phyloP scores from a whole-genome alignment of 192 early-diverging fungal genomes.

The Backusella liffmaniae region DNA sequence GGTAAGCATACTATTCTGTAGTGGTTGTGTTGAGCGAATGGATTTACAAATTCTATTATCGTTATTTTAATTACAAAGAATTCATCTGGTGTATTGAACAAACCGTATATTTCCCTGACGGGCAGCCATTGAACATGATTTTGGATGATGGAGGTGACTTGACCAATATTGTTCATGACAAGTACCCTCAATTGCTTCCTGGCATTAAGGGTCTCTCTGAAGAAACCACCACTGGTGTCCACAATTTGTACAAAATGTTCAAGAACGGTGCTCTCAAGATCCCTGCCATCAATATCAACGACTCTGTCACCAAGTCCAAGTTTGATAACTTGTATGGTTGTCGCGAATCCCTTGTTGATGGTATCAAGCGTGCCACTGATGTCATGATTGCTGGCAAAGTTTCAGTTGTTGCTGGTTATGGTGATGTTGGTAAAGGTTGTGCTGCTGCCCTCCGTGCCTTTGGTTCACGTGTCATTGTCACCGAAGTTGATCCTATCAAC shows the following conservation, averaged over 20 bases:
- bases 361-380: slow-evolving; percentile 99
- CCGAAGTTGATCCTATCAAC: slow-evolving; percentile 99
- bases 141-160: slow-evolving; percentile 99
- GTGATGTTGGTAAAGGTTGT: slow-evolving; percentile 99
- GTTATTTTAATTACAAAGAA: slow-evolving; percentile 48
- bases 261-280: slow-evolving; percentile 95
- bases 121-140: slow-evolving; percentile 96
- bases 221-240: slow-evolving; percentile 99
- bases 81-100: slow-evolving; percentile 99
- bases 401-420: slow-evolving; percentile 96
- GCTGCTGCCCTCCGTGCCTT: slow-evolving; percentile 96
- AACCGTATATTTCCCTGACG: slow-evolving; percentile 91
- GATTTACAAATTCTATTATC: neutral
- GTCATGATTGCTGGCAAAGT: slow-evolving; percentile 99
- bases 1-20: neutral
- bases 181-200: slow-evolving; percentile 85
- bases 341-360: slow-evolving; percentile 98
- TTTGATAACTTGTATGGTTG: slow-evolving; percentile 99
- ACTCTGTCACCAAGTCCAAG: slow-evolving; percentile 99
- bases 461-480: slow-evolving; percentile 97
- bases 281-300: slow-evolving; percentile 99
- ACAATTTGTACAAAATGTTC: slow-evolving; percentile 99
- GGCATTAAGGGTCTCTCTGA: slow-evolving; percentile 95
- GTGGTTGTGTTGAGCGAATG: neutral
- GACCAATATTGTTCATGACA: slow-evolving; percentile 94